Base-by-base conservation (phyloP, 2,329 filamentous ascomycete species). In the Penicillium sp. region DNA sequence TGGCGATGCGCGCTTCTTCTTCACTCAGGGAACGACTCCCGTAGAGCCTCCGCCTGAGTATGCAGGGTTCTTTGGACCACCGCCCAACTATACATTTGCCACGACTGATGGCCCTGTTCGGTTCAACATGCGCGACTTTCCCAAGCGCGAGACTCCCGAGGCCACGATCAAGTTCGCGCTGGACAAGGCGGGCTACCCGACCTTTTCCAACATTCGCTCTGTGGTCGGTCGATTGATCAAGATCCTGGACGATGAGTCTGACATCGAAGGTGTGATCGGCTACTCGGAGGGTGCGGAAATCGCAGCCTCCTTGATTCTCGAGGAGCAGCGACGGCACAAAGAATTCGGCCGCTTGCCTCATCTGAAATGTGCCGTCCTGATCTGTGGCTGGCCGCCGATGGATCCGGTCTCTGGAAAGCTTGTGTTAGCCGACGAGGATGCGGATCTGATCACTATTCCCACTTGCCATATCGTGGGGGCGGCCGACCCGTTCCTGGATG, bases 401-500 rank as follows among this genome's bases (percentile, higher is more conserved):
- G 44, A 55, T 7, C 43, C 50, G 1, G 27, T 39, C n/a, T 47
- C 41, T 26, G 50, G 50, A 2, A 30, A 36, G n/a, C 14, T 45
- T 27, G 16, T 57, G 16, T 26, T 57, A 1, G 34, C 43, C 2
- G 51, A 58, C 8, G 47, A 53, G 23, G 36, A 45, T 18, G 36
- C 38, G 9, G 46, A 52, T 7, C 32, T 48, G 2, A 56, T 59
- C 16, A 45, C 33, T 11, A 48, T 57, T 21, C 57, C 54, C 3
- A 59, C 56, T 11, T 50, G 45, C 19, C 57, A 59, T 42, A 39
- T 59, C n/a, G 43, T 70, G 3, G 67, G 67, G 3, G 62, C 57
- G 4, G 51, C 56, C 3, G 70, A 73, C 41, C 68, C 69, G 0
- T 69, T 67, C 46, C 51, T 68, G 7, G 52, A 63, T 31, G 64